Conservation (phyloP, 768 basidiomycete species). For the Lepiota brunneoincarnata region DNA sequence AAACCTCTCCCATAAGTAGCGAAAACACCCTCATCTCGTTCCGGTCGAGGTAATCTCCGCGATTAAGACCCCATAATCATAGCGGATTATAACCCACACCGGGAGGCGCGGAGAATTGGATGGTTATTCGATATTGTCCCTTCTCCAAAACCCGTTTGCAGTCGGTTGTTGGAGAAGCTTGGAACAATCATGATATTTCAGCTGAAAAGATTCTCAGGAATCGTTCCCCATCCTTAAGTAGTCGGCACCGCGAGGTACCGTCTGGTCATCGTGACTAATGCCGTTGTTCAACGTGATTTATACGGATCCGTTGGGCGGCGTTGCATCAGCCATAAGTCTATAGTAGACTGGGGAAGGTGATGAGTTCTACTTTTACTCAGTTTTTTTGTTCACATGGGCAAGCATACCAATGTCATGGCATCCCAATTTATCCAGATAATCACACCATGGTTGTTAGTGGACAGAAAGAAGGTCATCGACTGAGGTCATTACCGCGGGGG, state of each 20-base stretch:
- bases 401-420: not conserved
- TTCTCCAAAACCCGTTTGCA: too few relatives aligned
- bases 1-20: not conserved
- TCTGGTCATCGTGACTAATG: not conserved
- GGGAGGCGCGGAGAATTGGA: not conserved
- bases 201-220: too few relatives aligned
- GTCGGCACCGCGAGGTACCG: too few relatives aligned
- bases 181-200: too few relatives aligned
- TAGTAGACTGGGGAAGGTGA: not conserved
- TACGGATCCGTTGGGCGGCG: not conserved
- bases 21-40: not conserved
- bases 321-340: not conserved
- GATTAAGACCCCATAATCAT: not conserved
- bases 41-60: slow-evolving; percentile 4
- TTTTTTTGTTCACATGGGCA: not conserved
- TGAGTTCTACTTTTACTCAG: not conserved
- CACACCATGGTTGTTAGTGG: not conserved
- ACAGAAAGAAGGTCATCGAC: not conserved
- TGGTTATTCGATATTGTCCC: not conserved
- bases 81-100: not conserved
- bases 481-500: not conserved
- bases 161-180: too few relatives aligned
- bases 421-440: slow-evolving; percentile 1
- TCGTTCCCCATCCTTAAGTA: too few relatives aligned
- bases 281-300: not conserved